Base-by-base conservation (phyloP, 2,329 filamentous ascomycete genomes). In the Ceratocystis huliohia region DNA sequence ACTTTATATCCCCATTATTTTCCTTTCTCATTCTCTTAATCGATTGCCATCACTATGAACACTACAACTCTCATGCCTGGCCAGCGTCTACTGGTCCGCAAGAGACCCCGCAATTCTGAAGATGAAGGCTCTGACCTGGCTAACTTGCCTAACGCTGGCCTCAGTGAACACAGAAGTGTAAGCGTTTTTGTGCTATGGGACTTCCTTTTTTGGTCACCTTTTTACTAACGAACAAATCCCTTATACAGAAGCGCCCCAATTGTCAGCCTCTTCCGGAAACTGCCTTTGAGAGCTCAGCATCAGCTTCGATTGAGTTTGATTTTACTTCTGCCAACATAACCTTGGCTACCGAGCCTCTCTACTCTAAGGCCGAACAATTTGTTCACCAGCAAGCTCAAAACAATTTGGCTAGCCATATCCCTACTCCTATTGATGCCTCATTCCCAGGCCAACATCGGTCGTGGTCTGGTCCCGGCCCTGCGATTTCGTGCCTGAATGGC, bases 381-480 rank as follows among this genome's bases (percentile, higher is more conserved):
- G 37, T 46, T 15, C 61, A 63, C 22, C 66, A 66, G 20, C 57
- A 22, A 5, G 25, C 37, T 7, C 53, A 44, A 41, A 44, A 50
- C 57, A 30, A 75, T 5, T 37, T 48, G 59, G 75, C 75, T 22
- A 77, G 78, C 67, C 81, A 82, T 61, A 79, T 84, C 73, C 82
- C 82, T 1, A 84, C 83, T 1, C 82, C 82, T 1, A 84, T 84
- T n/a, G 79, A 84, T 69, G 80, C 80, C 68, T 82, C 75, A 63
- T 85, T 85, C 71, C 81, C 84, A 71, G 76, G 83, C 28, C 56
- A 59, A 25, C 78, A 80, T 66, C 37, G 37, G 6, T 59, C 33
- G 6, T 25, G 22, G 50, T 81, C n/a, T 79, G 79, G 69, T 78
- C 77, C 69, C 78, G 80, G 73, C 22, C 69, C 70, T 70, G 76